Base-by-base conservation (phyloP, 164 flowering plant genomes). In the Stephania yunnanensis region DNA sequence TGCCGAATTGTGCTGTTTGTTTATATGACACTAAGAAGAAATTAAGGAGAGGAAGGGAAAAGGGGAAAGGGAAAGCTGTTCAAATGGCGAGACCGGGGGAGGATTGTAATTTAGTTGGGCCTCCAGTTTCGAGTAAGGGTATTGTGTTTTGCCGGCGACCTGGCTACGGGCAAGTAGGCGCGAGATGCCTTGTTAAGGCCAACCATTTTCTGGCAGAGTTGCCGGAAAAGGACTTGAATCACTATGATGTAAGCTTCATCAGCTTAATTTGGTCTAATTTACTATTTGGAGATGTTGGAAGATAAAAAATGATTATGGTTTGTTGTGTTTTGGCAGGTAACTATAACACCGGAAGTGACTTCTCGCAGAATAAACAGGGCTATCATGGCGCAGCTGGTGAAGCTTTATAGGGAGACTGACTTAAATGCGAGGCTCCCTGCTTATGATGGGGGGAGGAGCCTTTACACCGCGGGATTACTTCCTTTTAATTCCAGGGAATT, bases 321-420 rank as follows among this genome's bases (percentile, higher is more conserved):
- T n/a, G 64, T 58, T 58, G 55, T 9, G 10, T 50, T 13, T 9
- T 3, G 75, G 69, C 81, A 89, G 92, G 92, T 89, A 4, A 69
- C 75, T 1, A 85, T 89, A 66, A 79, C 65, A 15, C 90, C 92
- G 6, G 90, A 87, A 48, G 74, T 76, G 46, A 61, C 48, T 45
- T 76, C 78, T 44, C 74, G 73, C 25, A 71, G 69, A 25, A 17
- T 76, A 31, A 76, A 76, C 31, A 76, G 73, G 64, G 74, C 69
- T 63, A 76, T 76, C 68, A 76, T 76, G 73, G 78, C 78, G 25
- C 74, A 70, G 69, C 69, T 76, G 72, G 69, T 76, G 19, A 76
- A 76, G 64, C 46, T 76, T 70, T 30, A 76, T 71, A 76, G 78
- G 46, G 78, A 71, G 61, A 70, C 63, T 76, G 78, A 76, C 19